Evolutionary conservation across 441 rosid genomes (phyloP).

Genomic region (Brassica hybrid): DNA sequence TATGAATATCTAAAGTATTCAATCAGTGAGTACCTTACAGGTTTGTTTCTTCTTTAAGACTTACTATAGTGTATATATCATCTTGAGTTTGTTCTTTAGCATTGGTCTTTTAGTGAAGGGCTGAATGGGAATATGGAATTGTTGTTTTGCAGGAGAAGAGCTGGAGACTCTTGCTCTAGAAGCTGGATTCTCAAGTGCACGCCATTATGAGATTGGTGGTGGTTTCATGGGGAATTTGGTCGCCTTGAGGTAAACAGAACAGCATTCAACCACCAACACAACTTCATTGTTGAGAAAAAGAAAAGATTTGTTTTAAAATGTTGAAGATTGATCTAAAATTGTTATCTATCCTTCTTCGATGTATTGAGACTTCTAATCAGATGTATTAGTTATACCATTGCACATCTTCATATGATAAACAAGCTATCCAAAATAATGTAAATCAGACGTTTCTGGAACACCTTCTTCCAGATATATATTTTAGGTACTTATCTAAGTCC

Average conservation of each 20-base stretch:
- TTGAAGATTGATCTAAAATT: slow-evolving; percentile 13
- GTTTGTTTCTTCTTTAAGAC: slow-evolving; percentile 41
- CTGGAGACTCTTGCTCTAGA: slow-evolving; percentile 75
- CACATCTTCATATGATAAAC: not conserved
- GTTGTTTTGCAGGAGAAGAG: slow-evolving; percentile 61
- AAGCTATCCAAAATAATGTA: not conserved
- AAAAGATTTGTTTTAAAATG: slow-evolving; percentile 10
- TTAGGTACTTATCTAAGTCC: no score
- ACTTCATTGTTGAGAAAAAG: no score
- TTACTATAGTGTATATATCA: not conserved
- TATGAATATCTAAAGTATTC: slow-evolving; percentile 77
- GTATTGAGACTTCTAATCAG: not conserved
- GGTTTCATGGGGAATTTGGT: slow-evolving; percentile 92
- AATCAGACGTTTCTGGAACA: no score
- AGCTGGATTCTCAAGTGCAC: slow-evolving; percentile 73
- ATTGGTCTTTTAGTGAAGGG: no score
- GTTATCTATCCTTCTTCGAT: not conserved
- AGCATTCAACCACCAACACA: not conserved
- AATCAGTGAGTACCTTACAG: slow-evolving; percentile 69
- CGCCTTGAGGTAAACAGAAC: slow-evolving; percentile 41
- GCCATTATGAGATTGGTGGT: slow-evolving; percentile 75
- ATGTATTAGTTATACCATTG: not conserved
- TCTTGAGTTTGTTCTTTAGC: not conserved
- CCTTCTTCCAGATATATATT: no score
- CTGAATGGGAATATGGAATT: not conserved